Conservation (phyloP, 345 rosid species). For the Populus tremula region DNA sequence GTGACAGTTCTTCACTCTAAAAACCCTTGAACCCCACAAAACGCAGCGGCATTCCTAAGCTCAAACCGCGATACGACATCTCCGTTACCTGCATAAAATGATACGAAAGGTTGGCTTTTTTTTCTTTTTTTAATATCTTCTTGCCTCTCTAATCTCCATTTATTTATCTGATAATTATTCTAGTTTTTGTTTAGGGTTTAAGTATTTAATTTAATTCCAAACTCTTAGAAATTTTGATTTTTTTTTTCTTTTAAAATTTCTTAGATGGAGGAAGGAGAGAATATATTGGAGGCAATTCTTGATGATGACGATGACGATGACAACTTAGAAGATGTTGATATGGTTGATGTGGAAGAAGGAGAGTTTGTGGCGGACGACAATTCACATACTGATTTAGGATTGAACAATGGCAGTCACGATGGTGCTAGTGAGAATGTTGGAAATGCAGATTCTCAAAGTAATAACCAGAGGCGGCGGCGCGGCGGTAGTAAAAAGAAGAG, state of each 20-base stretch:
- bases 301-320: conserved; percentile 48
- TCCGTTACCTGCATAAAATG: not conserved
- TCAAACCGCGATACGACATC: too few relatives aligned
- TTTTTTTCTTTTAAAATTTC: too few relatives aligned
- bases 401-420: not conserved
- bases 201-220: not conserved
- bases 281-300: conserved; percentile 44
- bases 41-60: not conserved
- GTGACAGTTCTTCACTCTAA: not conserved
- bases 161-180: too few relatives aligned
- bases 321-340: conserved; percentile 58
- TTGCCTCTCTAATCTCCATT: too few relatives aligned
- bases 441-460: conserved; percentile 31
- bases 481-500: conserved; percentile 50
- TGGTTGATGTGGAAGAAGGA: conserved; percentile 89
- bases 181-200: not conserved
- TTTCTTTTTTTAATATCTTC: too few relatives aligned
- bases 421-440: conserved; percentile 16
- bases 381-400: conserved; percentile 17
- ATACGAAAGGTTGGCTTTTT: not conserved
- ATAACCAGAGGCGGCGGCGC: conserved; percentile 40
- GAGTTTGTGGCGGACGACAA: conserved; percentile 49
- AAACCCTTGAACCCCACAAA: too few relatives aligned
- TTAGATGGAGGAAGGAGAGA: conserved; percentile 63
- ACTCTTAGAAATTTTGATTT: not conserved